A percentile compares a stretch with the other conserved stretches of the same genome.
Conservation (phyloP, 2,329 filamentous ascomycete species). For the Pleurostoma richardsiae region DNA sequence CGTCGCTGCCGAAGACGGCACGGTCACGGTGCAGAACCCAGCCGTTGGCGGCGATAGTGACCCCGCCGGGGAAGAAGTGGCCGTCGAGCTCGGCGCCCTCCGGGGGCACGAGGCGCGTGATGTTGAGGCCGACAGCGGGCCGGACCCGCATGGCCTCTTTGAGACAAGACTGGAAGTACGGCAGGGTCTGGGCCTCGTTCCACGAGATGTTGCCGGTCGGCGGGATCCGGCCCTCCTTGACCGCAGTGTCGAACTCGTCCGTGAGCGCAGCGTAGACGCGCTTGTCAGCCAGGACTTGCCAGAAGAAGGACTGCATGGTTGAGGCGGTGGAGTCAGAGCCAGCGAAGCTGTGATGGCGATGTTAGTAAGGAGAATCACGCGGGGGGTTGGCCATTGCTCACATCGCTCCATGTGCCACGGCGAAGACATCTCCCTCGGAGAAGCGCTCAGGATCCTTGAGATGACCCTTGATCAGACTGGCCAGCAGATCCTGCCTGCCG, state of each 20-base stretch:
- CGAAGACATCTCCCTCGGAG: constrained; percentile 48
- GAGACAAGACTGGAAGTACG: constrained; percentile 52
- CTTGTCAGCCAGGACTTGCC: constrained; percentile 38
- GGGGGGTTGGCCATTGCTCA: constrained; percentile 21
- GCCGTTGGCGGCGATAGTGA: constrained; percentile 46
- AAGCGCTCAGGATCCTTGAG: constrained; percentile 43
- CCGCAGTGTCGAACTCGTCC: constrained; percentile 38
- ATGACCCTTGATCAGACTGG: constrained; percentile 46
- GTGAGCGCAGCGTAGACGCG: constrained; percentile 32
- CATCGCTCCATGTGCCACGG: constrained; percentile 52
- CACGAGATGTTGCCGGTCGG: constrained; percentile 38
- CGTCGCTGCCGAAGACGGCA: constrained; percentile 43
- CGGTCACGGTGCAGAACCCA: constrained; percentile 47
- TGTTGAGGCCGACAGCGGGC: constrained; percentile 50
- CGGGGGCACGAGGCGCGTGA: constrained; percentile 43
- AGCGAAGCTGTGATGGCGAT: constrained; percentile 38
- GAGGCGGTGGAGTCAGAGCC: constrained; percentile 58
- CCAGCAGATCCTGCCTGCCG: constrained; percentile 44
- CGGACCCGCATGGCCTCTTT: constrained; percentile 52
- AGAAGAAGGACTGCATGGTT: constrained; percentile 53
- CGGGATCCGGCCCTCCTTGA: constrained; percentile 25
- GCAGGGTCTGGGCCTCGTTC: constrained; percentile 39
- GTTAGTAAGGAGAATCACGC: not conserved
- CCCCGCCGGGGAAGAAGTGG: constrained; percentile 44
- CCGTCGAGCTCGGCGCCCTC: constrained; percentile 48